Percentiles rank a stretch among this genome's conserved stretches.
Conservation (phyloP, 768 basidiomycete genomes). For the Amanita exitialis region DNA sequence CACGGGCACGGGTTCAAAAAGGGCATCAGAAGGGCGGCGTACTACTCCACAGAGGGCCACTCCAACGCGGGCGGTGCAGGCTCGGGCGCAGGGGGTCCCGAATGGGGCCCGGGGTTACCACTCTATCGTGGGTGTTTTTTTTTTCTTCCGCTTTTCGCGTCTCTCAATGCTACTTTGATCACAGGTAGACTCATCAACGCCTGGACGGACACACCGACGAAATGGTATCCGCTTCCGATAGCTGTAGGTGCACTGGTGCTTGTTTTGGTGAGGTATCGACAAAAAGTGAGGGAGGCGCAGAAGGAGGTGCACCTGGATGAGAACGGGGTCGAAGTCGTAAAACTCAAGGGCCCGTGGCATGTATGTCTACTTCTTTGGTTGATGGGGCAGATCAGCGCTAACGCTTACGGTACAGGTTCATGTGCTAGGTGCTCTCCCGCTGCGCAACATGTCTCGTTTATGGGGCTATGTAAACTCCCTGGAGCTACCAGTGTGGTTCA, state of each 20-base stretch:
- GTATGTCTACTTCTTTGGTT: constrained; percentile 30
- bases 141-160: not conserved
- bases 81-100: constrained; percentile 12
- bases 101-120: constrained; percentile 24
- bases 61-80: constrained; percentile 8
- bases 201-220: constrained; percentile 82
- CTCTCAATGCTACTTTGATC: constrained; percentile 4
- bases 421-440: constrained; percentile 89
- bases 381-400: not conserved
- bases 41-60: not conserved
- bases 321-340: constrained; percentile 72
- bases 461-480: constrained; percentile 96
- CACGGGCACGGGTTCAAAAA: constrained; percentile 19
- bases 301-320: constrained; percentile 73
- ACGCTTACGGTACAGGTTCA: constrained; percentile 55
- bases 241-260: constrained; percentile 88
- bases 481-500: constrained; percentile 89
- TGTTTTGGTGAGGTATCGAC: constrained; percentile 66
- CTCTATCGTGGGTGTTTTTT: constrained; percentile 37
- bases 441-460: constrained; percentile 89
- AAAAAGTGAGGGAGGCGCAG: constrained; percentile 35
- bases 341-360: constrained; percentile 88
- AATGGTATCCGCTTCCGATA: constrained; percentile 92
- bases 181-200: constrained; percentile 61
- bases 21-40: constrained; percentile 20